These are phyloP conservation scores for Cladosporium sp. DNA, from an alignment of 2,329 filamentous ascomycete genomes.

Conservation along the genomic window DNA sequence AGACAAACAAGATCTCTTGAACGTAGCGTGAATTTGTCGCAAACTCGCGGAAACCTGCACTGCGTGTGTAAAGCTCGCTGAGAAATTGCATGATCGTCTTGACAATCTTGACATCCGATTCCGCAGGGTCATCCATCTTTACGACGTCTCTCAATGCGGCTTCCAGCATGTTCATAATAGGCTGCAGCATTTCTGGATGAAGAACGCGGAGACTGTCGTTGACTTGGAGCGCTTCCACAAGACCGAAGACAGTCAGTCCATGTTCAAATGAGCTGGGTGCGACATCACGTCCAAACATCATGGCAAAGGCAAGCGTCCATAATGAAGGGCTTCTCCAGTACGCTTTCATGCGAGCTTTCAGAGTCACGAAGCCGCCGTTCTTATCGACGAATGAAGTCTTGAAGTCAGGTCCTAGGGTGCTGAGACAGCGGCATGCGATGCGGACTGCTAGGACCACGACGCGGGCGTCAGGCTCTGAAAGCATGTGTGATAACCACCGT, in stretches of 20 bases:
- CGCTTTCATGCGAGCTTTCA: constrained; percentile 73
- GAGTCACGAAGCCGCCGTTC: constrained; percentile 79
- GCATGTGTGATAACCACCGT: constrained; percentile 71
- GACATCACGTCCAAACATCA: constrained; percentile 81
- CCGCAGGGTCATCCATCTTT: constrained; percentile 47
- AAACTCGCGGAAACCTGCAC: constrained; percentile 75
- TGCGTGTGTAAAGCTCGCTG: constrained; percentile 71
- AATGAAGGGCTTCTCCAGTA: constrained; percentile 85
- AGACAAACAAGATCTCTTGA: constrained; percentile 68
- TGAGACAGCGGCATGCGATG: constrained; percentile 76
- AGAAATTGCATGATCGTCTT: constrained; percentile 76
- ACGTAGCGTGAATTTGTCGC: constrained; percentile 74
- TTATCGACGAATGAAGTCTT: constrained; percentile 81
- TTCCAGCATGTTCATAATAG: constrained; percentile 83
- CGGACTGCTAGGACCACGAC: constrained; percentile 76
- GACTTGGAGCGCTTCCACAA: constrained; percentile 65
- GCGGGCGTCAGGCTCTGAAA: constrained; percentile 79
- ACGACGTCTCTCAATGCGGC: constrained; percentile 70
- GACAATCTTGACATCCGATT: constrained; percentile 58
- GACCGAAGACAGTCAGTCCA: constrained; percentile 66
- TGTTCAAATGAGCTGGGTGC: constrained; percentile 64
- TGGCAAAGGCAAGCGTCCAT: constrained; percentile 84
- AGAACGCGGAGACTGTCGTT: constrained; percentile 59
- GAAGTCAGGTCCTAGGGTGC: constrained; percentile 76
- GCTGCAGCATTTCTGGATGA: constrained; percentile 71